These are phyloP conservation scores for Nowakowskiella sp. DNA, from an alignment of 192 early-diverging fungal genomes.

Conservation along the genomic window DNA sequence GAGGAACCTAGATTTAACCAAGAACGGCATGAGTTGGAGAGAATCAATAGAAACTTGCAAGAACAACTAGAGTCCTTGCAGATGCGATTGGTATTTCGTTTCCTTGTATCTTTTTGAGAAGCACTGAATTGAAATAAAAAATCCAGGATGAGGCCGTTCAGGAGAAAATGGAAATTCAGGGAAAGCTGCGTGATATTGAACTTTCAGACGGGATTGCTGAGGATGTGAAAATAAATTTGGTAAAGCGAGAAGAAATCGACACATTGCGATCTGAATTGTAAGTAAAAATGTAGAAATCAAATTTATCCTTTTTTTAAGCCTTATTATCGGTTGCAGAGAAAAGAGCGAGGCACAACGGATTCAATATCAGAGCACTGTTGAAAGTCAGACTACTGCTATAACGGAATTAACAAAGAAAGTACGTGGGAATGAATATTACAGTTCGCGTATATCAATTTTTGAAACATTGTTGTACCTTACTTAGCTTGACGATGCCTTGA, in stretches of 20 bases:
- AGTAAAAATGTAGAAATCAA: slow-evolving; percentile 17
- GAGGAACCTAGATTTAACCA: too few relatives aligned
- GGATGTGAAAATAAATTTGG: slow-evolving; percentile 73
- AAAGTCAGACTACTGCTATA: slow-evolving; percentile 52
- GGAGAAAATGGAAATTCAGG: slow-evolving; percentile 64
- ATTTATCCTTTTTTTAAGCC: slow-evolving; percentile 11
- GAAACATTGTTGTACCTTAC: not conserved
- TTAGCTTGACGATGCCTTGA: slow-evolving; percentile 41
- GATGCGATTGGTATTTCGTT: slow-evolving; percentile 16
- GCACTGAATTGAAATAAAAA: not conserved
- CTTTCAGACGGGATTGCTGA: slow-evolving; percentile 56
- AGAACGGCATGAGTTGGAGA: slow-evolving; percentile 17
- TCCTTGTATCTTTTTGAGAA: not conserved
- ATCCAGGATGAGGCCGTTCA: slow-evolving; percentile 64
- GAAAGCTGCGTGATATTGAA: slow-evolving; percentile 72
- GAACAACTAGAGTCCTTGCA: slow-evolving; percentile 19
- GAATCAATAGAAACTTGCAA: slow-evolving; percentile 12
- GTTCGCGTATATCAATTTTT: not conserved
- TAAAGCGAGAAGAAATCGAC: slow-evolving; percentile 80
- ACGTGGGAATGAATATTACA: not conserved
- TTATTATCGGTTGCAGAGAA: slow-evolving; percentile 34
- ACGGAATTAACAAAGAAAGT: slow-evolving; percentile 54
- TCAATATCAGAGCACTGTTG: slow-evolving; percentile 56
- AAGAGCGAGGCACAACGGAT: slow-evolving; percentile 68
- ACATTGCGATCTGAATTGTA: slow-evolving; percentile 76